phyloP scores from a whole-genome alignment of 169 alveolate species.

The Plasmodium gallinaceum region DNA sequence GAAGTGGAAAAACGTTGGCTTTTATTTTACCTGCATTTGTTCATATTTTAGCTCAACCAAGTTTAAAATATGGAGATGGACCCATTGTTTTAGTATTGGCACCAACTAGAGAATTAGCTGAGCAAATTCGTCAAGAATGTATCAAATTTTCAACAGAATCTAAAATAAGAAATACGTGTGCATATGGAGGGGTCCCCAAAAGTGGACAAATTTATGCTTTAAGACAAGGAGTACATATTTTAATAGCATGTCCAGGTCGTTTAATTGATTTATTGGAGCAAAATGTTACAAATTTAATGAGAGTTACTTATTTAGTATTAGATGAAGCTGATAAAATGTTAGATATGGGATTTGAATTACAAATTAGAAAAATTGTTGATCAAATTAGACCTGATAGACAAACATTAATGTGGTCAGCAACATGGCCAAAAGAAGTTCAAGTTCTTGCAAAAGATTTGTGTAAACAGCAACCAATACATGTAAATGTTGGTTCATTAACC shows the following conservation, averaged over 20 bases:
- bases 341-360: slow-evolving; percentile 99
- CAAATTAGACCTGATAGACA: slow-evolving; percentile 94
- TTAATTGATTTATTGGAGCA: slow-evolving; percentile 96
- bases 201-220: slow-evolving; percentile 90
- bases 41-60: slow-evolving; percentile 94
- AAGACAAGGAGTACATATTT: slow-evolving; percentile 96
- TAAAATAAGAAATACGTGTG: slow-evolving; percentile 89
- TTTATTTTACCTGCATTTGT: slow-evolving; percentile 97
- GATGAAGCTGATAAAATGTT: slow-evolving; percentile 99
- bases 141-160: slow-evolving; percentile 91
- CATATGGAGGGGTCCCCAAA: slow-evolving; percentile 97
- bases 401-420: slow-evolving; percentile 98
- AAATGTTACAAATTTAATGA: slow-evolving; percentile 92
- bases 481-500: slow-evolving; percentile 95
- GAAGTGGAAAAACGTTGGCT: slow-evolving; percentile 99
- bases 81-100: slow-evolving; percentile 98
- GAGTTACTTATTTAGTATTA: slow-evolving; percentile 97
- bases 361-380: slow-evolving; percentile 94
- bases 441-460: slow-evolving; percentile 95
- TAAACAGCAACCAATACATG: slow-evolving; percentile 96
- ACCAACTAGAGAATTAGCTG: slow-evolving; percentile 99
- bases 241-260: slow-evolving; percentile 97
- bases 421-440: slow-evolving; percentile 99
- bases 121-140: slow-evolving; percentile 96
- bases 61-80: slow-evolving; percentile 94